These are phyloP conservation scores for Cladosporium oxysporum DNA, from an alignment of 2,329 filamentous ascomycete species.

Conservation along the genomic window DNA sequence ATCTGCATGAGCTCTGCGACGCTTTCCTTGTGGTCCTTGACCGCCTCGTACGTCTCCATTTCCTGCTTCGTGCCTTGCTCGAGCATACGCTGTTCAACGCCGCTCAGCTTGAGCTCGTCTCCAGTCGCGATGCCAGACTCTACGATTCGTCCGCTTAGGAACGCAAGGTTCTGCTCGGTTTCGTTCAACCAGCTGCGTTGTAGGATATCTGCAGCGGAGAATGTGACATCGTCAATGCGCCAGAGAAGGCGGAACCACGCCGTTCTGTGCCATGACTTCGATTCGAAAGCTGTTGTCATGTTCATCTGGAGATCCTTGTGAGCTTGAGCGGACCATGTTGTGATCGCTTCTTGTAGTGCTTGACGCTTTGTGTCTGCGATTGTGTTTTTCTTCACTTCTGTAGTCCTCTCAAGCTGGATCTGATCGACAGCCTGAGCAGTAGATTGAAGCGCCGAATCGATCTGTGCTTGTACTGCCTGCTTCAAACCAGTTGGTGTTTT, in stretches of 20 bases:
- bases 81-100: constrained; percentile 7
- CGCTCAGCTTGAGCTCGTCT: constrained; percentile 27
- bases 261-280: constrained; percentile 75
- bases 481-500: constrained; percentile 56
- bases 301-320: constrained; percentile 82
- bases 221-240: constrained; percentile 87
- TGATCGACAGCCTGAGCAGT: constrained; percentile 10
- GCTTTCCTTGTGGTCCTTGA: constrained; percentile 25
- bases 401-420: constrained; percentile 5
- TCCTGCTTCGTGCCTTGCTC: constrained; percentile 18
- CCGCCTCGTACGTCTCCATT: constrained; percentile 19
- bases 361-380: constrained; percentile 44
- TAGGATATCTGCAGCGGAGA: constrained; percentile 79
- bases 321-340: constrained; percentile 73
- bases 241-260: constrained; percentile 96
- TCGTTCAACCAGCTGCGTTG: constrained; percentile 73
- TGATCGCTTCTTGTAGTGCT: constrained; percentile 61
- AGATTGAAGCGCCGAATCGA: constrained; percentile 62
- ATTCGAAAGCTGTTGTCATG: constrained; percentile 74
- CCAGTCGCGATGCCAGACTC: constrained; percentile 57
- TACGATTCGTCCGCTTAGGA: constrained; percentile 73
- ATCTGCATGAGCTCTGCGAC: constrained; percentile 34
- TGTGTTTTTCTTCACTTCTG: constrained; percentile 25
- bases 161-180: constrained; percentile 80
- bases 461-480: constrained; percentile 64